phyloP scores from a whole-genome alignment of 441 rosid genomes.

The Macaranga tanarius region DNA sequence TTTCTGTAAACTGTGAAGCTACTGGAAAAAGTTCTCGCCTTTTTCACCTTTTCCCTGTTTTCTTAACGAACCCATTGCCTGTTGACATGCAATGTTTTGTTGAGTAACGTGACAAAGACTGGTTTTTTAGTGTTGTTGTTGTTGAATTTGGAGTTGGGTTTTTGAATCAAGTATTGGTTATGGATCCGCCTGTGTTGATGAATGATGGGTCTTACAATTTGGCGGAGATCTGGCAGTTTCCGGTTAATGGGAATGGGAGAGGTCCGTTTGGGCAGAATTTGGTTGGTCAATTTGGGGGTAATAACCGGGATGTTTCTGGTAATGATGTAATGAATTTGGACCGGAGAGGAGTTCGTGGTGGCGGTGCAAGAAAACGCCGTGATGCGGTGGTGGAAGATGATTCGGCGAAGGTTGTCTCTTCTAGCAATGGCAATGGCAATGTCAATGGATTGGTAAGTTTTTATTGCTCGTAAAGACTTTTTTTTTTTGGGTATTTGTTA shows the following conservation, averaged over 20 bases:
- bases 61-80: slow-evolving; percentile 3
- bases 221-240: slow-evolving; percentile 85
- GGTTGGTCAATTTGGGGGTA: slow-evolving; percentile 34
- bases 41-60: too few species aligned
- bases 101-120: background rate
- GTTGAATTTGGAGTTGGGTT: slow-evolving; percentile 15
- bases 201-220: slow-evolving; percentile 53
- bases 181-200: slow-evolving; percentile 80
- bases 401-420: slow-evolving; percentile 46
- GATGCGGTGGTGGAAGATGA: slow-evolving; percentile 45
- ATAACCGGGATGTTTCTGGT: slow-evolving; percentile 35
- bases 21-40: background rate
- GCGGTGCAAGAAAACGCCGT: slow-evolving; percentile 53
- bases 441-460: slow-evolving; percentile 48
- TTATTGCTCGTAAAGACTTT: slow-evolving; percentile 5
- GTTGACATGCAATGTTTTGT: background rate
- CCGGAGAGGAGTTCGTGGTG: slow-evolving; percentile 37
- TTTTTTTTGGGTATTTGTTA: slow-evolving; percentile 9
- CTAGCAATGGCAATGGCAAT: slow-evolving; percentile 45
- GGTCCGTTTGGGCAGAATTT: slow-evolving; percentile 34
- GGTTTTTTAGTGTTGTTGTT: background rate
- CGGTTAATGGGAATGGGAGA: slow-evolving; percentile 49
- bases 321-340: slow-evolving; percentile 45
- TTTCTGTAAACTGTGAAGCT: slow-evolving; percentile 12
- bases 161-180: slow-evolving; percentile 13